Evolutionary conservation across 2,329 filamentous ascomycete species (phyloP).

Genomic region (Xylaria sp.): DNA sequence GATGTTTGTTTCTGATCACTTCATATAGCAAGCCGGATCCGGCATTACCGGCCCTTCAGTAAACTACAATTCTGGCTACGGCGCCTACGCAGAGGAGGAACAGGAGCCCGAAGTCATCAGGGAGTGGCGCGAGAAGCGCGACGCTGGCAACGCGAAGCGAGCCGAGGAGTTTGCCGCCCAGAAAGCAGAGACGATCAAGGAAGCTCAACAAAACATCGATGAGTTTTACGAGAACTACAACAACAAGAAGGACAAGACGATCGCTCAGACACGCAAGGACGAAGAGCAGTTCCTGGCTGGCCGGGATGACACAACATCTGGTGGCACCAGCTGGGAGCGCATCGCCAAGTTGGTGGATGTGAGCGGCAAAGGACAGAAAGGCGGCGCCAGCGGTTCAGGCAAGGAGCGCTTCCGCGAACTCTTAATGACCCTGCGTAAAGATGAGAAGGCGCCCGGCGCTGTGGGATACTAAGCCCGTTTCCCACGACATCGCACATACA

Average conservation of each 20-base stretch:
- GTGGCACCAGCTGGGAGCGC: constrained; percentile 97
- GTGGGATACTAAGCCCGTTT: constrained; percentile 63
- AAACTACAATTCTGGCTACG: constrained; percentile 70
- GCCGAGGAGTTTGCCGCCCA: constrained; percentile 84
- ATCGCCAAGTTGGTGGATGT: constrained; percentile 98
- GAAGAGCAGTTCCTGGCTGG: constrained; percentile 91
- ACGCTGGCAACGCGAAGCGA: constrained; percentile 83
- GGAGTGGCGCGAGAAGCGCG: constrained; percentile 91
- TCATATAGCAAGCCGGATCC: constrained; percentile 72
- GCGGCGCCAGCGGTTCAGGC: constrained; percentile 87
- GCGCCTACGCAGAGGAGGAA: constrained; percentile 70
- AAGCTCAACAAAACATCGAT: constrained; percentile 93
- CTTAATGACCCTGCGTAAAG: constrained; percentile 87
- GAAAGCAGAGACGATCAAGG: constrained; percentile 85
- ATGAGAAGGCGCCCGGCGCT: constrained; percentile 82
- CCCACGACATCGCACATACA: constrained; percentile 36
- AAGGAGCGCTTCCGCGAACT: constrained; percentile 97
- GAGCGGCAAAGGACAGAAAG: constrained; percentile 89
- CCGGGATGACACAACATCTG: constrained; percentile 91
- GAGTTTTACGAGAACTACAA: constrained; percentile 99
- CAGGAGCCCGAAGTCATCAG: constrained; percentile 89
- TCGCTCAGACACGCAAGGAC: constrained; percentile 87
- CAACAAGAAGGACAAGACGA: constrained; percentile 93
- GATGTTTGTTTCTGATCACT: constrained; percentile 30
- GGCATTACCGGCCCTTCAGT: constrained; percentile 80